Conservation (phyloP, 805 yeast species). For the Kuraishia hungarica region DNA sequence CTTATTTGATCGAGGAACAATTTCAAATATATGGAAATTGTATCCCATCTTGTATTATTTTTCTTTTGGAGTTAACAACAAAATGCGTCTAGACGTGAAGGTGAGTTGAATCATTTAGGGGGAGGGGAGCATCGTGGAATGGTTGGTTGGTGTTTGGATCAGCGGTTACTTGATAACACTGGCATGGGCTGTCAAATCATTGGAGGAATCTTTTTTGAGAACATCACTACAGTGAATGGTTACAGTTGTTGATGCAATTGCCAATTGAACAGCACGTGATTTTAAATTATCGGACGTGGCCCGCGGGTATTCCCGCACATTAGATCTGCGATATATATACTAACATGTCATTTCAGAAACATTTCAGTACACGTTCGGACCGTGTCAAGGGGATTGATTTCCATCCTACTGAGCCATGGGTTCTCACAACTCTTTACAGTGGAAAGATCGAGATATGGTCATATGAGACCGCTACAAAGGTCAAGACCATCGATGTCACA, state of each 20-base stretch:
- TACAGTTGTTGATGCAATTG: too few relatives aligned
- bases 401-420: constrained; percentile 98
- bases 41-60: not conserved
- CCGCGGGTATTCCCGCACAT: too few relatives aligned
- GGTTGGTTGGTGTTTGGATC: too few relatives aligned
- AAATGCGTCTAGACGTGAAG: constrained; percentile 42
- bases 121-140: too few relatives aligned
- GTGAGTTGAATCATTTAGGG: constrained; percentile 20
- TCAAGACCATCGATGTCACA: constrained; percentile 90
- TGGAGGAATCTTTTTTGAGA: too few relatives aligned
- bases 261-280: too few relatives aligned
- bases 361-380: constrained; percentile 85
- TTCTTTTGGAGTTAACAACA: not conserved
- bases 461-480: constrained; percentile 75
- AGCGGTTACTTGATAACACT: too few relatives aligned
- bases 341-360: constrained; percentile 35
- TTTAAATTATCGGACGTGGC: too few relatives aligned
- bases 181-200: too few relatives aligned
- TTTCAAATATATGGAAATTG: not conserved
- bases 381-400: constrained; percentile 97
- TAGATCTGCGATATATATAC: too few relatives aligned
- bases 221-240: too few relatives aligned
- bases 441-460: constrained; percentile 93
- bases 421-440: constrained; percentile 80
- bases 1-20: not conserved